Base-by-base conservation (phyloP, 2,329 filamentous ascomycete species). In the Beauveria sp. region DNA sequence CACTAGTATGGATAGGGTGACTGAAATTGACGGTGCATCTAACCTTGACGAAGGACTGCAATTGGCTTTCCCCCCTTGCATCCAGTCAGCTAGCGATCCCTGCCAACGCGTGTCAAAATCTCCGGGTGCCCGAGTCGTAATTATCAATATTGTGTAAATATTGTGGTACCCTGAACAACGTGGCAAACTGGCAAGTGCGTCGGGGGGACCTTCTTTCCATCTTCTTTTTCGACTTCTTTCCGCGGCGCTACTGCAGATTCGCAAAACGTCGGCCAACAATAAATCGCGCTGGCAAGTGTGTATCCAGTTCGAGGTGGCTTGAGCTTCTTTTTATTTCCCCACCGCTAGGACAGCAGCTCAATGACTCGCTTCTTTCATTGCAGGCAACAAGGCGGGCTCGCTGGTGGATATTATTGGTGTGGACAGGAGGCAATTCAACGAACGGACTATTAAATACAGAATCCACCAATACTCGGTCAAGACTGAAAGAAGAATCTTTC, bases 331-430 rank as follows among this genome's bases (percentile, higher is more conserved):
- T 4, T 3, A 12, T 28, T 20, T 9, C 34, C n/a, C 18, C 34
- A 50, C 46, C 8, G 18, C 43, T 10, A 57, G 45, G 28, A 47
- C 28, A 18, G 54, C 43, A 12, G 54, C 42, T 50, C 40, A 58
- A 40, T 58, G 55, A 58, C 45, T 50, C 56, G 56, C 14, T 38
- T 34, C 26, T 57, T 50, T 50, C 30, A 58, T 58, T 58, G 18
- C 56, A 50, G 56, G 34, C 34, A 24, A 9, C n/a, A 46, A 34
- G 18, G 43, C 26, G 30, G 56, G 46, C 45, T 58, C n/a, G 18
- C 20, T 24, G 16, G 56, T 58, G 56, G 54, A 26, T 34, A 34
- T 34, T 34, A 34, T 34, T 34, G 12, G 12, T 34, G 30, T 34
- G 30, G 30, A 14, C 30, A 14, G 12, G 30, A 34, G 4, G 1